phyloP scores from a whole-genome alignment of 371 early-diverging fungal species.

The Enteropsectra breve region DNA sequence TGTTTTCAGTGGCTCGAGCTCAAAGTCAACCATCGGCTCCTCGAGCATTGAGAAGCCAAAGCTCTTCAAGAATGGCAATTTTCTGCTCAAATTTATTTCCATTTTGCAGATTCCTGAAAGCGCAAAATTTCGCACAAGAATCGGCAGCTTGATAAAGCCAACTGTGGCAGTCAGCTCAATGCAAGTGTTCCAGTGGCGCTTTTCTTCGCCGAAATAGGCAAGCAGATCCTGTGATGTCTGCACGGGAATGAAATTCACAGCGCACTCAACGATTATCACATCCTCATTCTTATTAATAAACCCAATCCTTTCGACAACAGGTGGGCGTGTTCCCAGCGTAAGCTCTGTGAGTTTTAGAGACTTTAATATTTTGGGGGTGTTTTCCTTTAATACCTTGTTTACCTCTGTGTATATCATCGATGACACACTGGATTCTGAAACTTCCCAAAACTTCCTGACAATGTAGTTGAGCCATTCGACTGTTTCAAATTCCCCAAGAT shows the following conservation, averaged over 20 bases:
- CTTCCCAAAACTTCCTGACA: constrained; percentile 75
- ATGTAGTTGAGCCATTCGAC: constrained; percentile 91
- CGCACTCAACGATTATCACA: constrained; percentile 63
- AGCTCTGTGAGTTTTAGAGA: constrained; percentile 75
- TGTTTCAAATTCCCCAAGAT: constrained; percentile 63
- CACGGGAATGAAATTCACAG: constrained; percentile 42
- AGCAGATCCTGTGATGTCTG: constrained; percentile 61
- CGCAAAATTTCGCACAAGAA: constrained; percentile 76
- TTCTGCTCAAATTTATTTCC: constrained; percentile 69
- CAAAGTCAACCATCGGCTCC: constrained; percentile 77
- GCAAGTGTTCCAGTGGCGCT: constrained; percentile 73
- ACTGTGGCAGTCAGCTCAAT: constrained; percentile 80
- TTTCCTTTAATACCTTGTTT: constrained; percentile 53
- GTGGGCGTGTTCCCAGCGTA: constrained; percentile 84
- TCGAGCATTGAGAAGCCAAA: constrained; percentile 75
- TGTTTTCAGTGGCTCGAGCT: constrained; percentile 70
- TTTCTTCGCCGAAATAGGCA: constrained; percentile 36
- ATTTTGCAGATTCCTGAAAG: constrained; percentile 68
- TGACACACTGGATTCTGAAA: constrained; percentile 78
- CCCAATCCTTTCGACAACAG: constrained; percentile 70
- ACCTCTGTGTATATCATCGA: constrained; percentile 67
- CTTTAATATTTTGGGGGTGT: constrained; percentile 71
- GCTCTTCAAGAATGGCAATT: constrained; percentile 70
- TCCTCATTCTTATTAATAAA: constrained; percentile 69
- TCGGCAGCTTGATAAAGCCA: constrained; percentile 72